These are phyloP conservation scores for Durotheca rogersii DNA, from an alignment of 495 filamentous ascomycete genomes.

Conservation along the genomic window DNA sequence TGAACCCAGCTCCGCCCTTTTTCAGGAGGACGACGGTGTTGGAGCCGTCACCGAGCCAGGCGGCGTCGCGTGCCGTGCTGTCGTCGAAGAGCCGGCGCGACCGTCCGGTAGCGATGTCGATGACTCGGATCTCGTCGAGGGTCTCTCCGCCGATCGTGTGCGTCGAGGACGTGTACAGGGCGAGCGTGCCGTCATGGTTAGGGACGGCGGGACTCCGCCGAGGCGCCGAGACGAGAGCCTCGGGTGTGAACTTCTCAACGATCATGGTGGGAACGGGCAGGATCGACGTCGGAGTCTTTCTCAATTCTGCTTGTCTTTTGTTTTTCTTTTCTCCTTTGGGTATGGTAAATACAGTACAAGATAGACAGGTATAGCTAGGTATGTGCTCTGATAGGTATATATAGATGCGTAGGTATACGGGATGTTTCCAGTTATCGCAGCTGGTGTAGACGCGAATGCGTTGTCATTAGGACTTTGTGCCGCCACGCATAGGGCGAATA, in stretches of 20 bases:
- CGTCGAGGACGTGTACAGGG: slow-evolving; percentile 29
- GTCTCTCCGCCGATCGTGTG: slow-evolving; percentile 21
- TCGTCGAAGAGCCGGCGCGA: slow-evolving; percentile 19
- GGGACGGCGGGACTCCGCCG: slow-evolving; percentile 19
- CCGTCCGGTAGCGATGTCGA: slow-evolving; percentile 23
- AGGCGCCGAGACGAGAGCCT: slow-evolving; percentile 23
- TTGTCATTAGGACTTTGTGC: not conserved
- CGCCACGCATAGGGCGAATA: slow-evolving; percentile 1
- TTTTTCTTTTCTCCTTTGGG: no score
- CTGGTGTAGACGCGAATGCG: no score
- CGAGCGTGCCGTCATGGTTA: slow-evolving; percentile 31
- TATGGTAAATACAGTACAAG: not conserved
- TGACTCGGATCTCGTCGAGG: slow-evolving; percentile 20
- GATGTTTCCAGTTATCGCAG: no score
- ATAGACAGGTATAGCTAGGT: no score
- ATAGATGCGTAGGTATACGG: no score
- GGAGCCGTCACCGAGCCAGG: slow-evolving; percentile 28
- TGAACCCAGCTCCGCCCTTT: slow-evolving; percentile 23
- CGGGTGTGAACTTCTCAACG: slow-evolving; percentile 24
- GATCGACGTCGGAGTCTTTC: no score
- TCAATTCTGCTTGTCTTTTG: no score
- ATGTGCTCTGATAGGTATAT: no score
- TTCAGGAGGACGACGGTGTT: slow-evolving; percentile 22
- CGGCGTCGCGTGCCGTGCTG: slow-evolving; percentile 20
- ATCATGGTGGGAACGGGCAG: slow-evolving; percentile 15